These are phyloP conservation scores for Xylaria longipes DNA, from an alignment of 495 filamentous ascomycete species.

Conservation along the genomic window DNA sequence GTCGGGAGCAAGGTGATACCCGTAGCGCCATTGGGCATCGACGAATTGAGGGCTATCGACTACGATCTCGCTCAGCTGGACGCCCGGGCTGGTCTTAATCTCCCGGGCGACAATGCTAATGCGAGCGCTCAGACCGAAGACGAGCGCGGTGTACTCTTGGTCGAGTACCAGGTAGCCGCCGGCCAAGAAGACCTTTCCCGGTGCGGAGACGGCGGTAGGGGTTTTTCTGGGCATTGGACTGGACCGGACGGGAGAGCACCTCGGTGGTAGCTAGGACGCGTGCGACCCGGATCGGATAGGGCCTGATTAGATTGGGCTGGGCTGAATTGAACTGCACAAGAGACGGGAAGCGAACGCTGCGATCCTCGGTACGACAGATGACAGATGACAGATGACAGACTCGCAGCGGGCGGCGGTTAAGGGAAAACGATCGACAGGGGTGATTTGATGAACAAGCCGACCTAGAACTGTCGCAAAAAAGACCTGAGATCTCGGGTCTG, in stretches of 20 bases:
- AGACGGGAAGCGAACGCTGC: constrained; percentile 10
- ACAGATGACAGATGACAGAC: constrained; percentile 17
- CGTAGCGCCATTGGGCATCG: constrained; percentile 85
- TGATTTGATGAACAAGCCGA: not conserved
- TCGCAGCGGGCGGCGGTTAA: constrained; percentile 24
- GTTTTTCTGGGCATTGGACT: constrained; percentile 34
- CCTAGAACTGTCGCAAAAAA: not conserved
- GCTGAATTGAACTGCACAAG: not conserved
- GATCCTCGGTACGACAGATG: constrained; percentile 4
- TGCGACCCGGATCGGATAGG: constrained; percentile 1
- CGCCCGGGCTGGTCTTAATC: constrained; percentile 61
- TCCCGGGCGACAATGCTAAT: constrained; percentile 85
- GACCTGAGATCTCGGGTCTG: not conserved
- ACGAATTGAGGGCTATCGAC: constrained; percentile 91
- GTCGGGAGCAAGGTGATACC: constrained; percentile 68
- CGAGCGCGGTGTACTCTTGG: constrained; percentile 82
- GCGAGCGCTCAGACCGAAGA: constrained; percentile 92
- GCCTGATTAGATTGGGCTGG: not conserved
- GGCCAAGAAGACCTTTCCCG: constrained; percentile 93
- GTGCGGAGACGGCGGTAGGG: constrained; percentile 76
- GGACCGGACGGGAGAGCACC: not conserved
- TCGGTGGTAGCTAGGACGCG: not conserved
- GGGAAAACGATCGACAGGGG: constrained; percentile 36
- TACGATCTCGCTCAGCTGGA: constrained; percentile 70
- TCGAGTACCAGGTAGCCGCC: constrained; percentile 96